Conservation (phyloP, 2,329 filamentous ascomycete genomes). For the Colletotrichum destructivum region DNA sequence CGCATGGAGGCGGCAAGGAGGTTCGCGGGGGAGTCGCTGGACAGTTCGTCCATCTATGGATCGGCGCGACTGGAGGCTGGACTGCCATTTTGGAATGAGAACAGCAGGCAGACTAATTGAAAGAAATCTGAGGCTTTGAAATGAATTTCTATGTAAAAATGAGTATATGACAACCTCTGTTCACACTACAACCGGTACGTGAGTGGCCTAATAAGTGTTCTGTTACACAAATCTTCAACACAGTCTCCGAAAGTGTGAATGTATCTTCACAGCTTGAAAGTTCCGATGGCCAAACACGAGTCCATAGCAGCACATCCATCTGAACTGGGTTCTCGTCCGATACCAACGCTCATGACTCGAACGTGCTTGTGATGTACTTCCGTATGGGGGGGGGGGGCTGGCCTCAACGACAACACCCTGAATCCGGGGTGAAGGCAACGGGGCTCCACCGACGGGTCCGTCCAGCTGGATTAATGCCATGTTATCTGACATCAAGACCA, state of each 20-base stretch:
- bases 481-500: not conserved
- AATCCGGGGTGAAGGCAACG: constrained; percentile 7
- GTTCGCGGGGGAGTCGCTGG: constrained; percentile 34
- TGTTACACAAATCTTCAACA: not conserved
- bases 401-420: not conserved
- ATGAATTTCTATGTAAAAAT: not conserved
- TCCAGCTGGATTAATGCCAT: not conserved
- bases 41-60: constrained; percentile 35
- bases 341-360: not conserved
- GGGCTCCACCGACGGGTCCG: constrained; percentile 3
- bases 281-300: not conserved
- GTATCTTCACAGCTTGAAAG: not conserved
- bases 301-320: not conserved
- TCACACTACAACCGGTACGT: not conserved
- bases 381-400: no score
- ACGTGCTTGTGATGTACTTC: not conserved
- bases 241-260: not conserved
- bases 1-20: constrained; percentile 32
- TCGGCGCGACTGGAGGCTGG: constrained; percentile 34
- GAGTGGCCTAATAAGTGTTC: not conserved
- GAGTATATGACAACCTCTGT: not conserved
- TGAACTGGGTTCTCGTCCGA: not conserved
- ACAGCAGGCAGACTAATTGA: constrained; percentile 34
- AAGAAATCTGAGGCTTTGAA: not conserved
- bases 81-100: constrained; percentile 39